Percentiles rank a stretch among this genome's conserved stretches.
Conservation (phyloP, 2,329 filamentous ascomycete genomes). For the Nothophoma quercina region DNA sequence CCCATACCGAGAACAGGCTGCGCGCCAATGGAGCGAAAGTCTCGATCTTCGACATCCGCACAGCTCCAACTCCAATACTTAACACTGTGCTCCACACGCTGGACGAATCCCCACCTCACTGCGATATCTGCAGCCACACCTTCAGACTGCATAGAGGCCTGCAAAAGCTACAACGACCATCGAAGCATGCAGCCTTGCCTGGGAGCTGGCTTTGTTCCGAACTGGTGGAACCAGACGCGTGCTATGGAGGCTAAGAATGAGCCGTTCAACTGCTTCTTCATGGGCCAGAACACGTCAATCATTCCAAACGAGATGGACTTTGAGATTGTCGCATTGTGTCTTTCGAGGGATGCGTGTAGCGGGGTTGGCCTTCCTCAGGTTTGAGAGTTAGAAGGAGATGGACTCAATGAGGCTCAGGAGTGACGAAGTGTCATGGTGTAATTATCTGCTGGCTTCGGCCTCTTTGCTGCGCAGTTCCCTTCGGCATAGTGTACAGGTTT, state of each 20-base stretch:
- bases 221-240: conserved; percentile 1
- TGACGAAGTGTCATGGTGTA: not conserved
- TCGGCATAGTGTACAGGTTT: too few relatives aligned
- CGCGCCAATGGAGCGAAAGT: too few relatives aligned
- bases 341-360: not conserved
- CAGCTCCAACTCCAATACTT: conserved; percentile 1
- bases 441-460: not conserved
- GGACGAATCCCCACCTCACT: not conserved
- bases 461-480: not conserved
- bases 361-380: not conserved
- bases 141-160: conserved; percentile 8
- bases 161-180: not conserved
- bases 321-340: not conserved
- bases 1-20: not conserved
- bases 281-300: not conserved
- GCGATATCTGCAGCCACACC: not conserved
- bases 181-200: not conserved
- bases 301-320: not conserved
- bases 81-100: not conserved
- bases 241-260: not conserved
- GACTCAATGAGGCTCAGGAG: too few relatives aligned
- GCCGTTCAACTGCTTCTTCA: conserved; percentile 3
- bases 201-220: conserved; percentile 1
- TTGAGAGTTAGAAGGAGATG: not conserved
- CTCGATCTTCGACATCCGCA: too few relatives aligned